Evolutionary conservation across 1,284 basidiomycete species (phyloP), one percentile per base, ranked within the genome.

Genomic region (Mycosarcoma mackinlayi): DNA sequence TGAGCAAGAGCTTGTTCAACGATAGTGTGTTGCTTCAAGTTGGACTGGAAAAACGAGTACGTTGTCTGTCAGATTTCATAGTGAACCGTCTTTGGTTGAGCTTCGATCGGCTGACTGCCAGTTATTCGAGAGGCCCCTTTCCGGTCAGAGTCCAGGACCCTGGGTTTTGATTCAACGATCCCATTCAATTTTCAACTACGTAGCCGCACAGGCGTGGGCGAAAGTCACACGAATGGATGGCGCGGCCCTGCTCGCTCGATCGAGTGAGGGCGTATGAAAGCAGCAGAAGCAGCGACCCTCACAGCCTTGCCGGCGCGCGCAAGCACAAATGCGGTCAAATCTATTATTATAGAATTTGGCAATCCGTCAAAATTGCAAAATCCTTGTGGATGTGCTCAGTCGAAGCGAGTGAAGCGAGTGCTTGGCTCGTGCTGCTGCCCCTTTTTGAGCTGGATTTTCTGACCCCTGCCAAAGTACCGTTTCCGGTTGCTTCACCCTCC

Each of bases 281-380:
- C 23, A 27, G 24, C 39, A 27, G n/a, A n/a, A n/a, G 14, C 30
- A 30, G 6, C 42, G 30, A 16, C 21, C 44, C 25, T 46, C 35
- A 49, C 47, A 49, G 47, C 47, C 47, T 49, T 18, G 3, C 33
- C 14, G 16, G 30, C 30, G 42, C 42, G 44, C 31, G 44, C n/a
- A 38, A 35, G 28, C 52, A 45, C 48, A 31, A 58, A 58, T 58
- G 56, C 48, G 56, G 56, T 45, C 41, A 58, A 56, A 44, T 28
- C 25, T 23, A 39, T 28, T 50, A 47, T n/a, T n/a, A 55, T 8
- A 23, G 19, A 37, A 47, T 27, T 18, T 25, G 4, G 24, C n/a
- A n/a, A n/a, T n/a, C n/a, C n/a, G n/a, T n/a, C n/a, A n/a, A n/a
- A n/a, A n/a, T n/a, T 24, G 11, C 13, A 16, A 49, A 49, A 28